Evolutionary conservation across 139 green algal species (phyloP).

Genomic region (Chlorella ohadii): DNA sequence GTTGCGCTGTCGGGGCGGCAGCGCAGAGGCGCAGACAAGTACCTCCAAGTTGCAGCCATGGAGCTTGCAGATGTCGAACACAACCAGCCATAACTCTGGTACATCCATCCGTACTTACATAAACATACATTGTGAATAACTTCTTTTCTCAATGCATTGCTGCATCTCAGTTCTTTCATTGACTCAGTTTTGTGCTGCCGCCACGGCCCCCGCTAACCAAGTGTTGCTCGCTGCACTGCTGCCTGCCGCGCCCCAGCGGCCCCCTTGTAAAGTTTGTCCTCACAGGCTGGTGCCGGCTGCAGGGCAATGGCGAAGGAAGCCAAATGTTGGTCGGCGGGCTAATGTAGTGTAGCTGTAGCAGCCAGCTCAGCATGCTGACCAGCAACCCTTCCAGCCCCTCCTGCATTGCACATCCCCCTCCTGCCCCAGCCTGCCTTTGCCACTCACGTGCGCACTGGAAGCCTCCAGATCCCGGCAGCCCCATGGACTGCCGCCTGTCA

Average conservation of each 20-base stretch:
- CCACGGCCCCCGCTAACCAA: neutral
- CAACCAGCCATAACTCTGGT: neutral
- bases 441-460: conserved; percentile 19
- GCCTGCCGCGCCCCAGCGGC: too few relatives aligned
- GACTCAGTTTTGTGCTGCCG: neutral
- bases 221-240: neutral
- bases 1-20: neutral
- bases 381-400: too few relatives aligned
- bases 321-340: too few relatives aligned
- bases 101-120: too few relatives aligned
- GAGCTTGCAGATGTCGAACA: neutral
- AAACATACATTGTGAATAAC: neutral
- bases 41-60: neutral
- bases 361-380: too few relatives aligned
- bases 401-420: too few relatives aligned
- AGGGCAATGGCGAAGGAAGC: neutral
- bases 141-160: neutral
- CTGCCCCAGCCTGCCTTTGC: neutral
- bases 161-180: neutral
- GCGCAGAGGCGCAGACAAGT: neutral
- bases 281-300: neutral
- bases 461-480: neutral
- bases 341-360: too few relatives aligned
- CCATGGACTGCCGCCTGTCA: conserved; percentile 21
- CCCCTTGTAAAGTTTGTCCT: too few relatives aligned